Percentiles rank a stretch among this genome's conserved stretches.
Evolutionary conservation across 2,329 filamentous ascomycete species (phyloP).

Genomic region (Hypoxylon sp.): DNA sequence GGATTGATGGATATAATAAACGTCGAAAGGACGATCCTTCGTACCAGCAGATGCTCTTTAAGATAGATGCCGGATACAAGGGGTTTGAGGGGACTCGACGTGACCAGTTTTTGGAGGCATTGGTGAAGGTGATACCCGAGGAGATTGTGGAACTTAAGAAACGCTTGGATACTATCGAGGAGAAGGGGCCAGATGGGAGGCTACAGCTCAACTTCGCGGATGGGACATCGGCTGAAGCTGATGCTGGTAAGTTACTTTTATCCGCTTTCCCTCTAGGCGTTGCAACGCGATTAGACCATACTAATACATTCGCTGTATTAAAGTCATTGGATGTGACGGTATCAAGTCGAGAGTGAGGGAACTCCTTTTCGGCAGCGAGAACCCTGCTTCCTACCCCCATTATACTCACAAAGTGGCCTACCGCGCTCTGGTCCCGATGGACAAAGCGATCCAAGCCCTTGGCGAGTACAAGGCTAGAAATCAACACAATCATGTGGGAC

Average conservation of each 20-base stretch:
- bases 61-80: constrained; percentile 32
- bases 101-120: constrained; percentile 62
- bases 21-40: constrained; percentile 39
- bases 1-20: constrained; percentile 43
- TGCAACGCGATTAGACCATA: not conserved
- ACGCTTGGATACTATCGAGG: constrained; percentile 51
- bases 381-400: constrained; percentile 58
- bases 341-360: constrained; percentile 62
- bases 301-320: not conserved
- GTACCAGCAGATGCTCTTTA: constrained; percentile 36
- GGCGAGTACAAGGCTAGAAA: constrained; percentile 54
- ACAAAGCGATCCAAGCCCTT: constrained; percentile 58
- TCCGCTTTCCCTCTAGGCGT: constrained; percentile 41
- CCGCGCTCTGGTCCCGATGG: constrained; percentile 64
- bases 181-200: constrained; percentile 41
- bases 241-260: constrained; percentile 37
- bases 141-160: constrained; percentile 59
- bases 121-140: constrained; percentile 61
- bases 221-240: constrained; percentile 57
- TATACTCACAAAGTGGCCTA: constrained; percentile 68
- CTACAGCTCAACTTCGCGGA: constrained; percentile 59
- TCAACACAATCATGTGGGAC: constrained; percentile 44
- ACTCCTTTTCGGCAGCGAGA: constrained; percentile 57
- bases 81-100: constrained; percentile 55
- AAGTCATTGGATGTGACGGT: constrained; percentile 62